Percentiles rank a stretch among this genome's conserved stretches.
These are phyloP conservation scores for Gnaphalium uliginosum DNA, from an alignment of 129 eudicot genomes.

Conservation along the genomic window DNA sequence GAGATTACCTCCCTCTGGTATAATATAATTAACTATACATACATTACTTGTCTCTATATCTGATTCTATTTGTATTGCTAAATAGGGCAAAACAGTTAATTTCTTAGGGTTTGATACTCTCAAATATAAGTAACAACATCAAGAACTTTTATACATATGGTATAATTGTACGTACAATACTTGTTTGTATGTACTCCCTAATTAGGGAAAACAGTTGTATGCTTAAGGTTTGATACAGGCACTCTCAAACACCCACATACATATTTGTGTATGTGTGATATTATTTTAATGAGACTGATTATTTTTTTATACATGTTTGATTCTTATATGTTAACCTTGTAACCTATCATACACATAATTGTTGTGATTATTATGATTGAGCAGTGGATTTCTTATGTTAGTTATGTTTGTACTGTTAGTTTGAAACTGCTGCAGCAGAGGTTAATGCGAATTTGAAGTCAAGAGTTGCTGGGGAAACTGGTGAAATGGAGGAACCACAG, in stretches of 20 bases:
- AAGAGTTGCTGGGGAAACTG: conserved; percentile 85
- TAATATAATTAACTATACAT: not conserved
- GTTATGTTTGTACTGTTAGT: conserved; percentile 43
- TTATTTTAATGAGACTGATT: not conserved
- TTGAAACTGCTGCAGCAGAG: conserved; percentile 95
- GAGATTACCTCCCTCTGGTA: conserved; percentile 97
- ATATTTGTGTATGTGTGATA: too few relatives aligned
- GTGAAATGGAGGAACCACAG: conserved; percentile 93
- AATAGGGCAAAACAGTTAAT: conserved; percentile 17
- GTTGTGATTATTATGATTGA: not conserved
- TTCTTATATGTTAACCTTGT: not conserved
- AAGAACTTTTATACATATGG: too few relatives aligned
- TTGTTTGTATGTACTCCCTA: not conserved
- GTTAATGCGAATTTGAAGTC: conserved; percentile 76
- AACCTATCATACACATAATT: not conserved
- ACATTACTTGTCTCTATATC: not conserved
- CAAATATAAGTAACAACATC: not conserved
- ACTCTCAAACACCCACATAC: too few relatives aligned
- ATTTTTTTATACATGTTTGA: not conserved
- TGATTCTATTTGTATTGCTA: not conserved
- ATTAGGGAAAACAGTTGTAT: too few relatives aligned
- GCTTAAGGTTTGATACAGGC: not conserved
- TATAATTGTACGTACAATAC: too few relatives aligned
- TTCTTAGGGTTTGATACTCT: not conserved
- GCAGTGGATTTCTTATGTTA: not conserved